Evolutionary conservation across 78 protist genomes (phyloP), one percentile per base, ranked within the genome.

Genomic region (Guillardia theta): DNA sequence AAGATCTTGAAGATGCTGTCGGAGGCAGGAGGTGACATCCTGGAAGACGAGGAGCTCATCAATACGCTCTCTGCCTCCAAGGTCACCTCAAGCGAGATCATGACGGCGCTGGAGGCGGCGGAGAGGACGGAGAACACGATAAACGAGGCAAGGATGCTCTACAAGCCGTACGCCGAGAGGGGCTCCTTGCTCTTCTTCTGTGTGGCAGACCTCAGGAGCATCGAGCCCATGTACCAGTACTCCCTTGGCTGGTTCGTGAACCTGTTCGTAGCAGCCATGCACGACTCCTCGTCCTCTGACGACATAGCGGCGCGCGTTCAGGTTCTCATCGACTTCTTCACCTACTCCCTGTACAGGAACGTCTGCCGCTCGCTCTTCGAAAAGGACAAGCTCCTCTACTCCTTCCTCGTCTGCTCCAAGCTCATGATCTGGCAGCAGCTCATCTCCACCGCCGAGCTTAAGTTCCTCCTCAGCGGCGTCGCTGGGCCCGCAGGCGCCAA

Each of bases 401-500:
- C 96, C 48, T 96, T 97, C 95, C 64, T 93, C 6, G 83, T 70
- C 4, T 70, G 83, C 83, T 36, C 83, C n/a, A 24, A 33, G 41
- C 41, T 70, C n/a, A 70, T 70, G 83, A 33, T 70, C 45, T 21
- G 64, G 19, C 36, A 80, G 44, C 21, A 41, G 45, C 47, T 80
- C 50, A 4, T 80, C 50, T 62, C 50, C 48, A 39, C 0, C 36
- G 94, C 0, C 30, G 94, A 94, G 93, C 96, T 98, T 48, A 97
- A 97, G 88, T 98, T 97, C 93, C 97, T 98, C 96, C 92, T 98
- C 62, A 96, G 96, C 53, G 99, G 98, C 37, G 94, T 95, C 54
- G 33, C 78, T 0, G 5, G 47, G 30, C 10, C 43, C 19, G 64
- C 47, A 37, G 77, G 46, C 36, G 54, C 33, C 30, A 87, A 6